Base-by-base conservation (phyloP, 495 filamentous ascomycete species). In the Aspergillus bertholletiae region DNA sequence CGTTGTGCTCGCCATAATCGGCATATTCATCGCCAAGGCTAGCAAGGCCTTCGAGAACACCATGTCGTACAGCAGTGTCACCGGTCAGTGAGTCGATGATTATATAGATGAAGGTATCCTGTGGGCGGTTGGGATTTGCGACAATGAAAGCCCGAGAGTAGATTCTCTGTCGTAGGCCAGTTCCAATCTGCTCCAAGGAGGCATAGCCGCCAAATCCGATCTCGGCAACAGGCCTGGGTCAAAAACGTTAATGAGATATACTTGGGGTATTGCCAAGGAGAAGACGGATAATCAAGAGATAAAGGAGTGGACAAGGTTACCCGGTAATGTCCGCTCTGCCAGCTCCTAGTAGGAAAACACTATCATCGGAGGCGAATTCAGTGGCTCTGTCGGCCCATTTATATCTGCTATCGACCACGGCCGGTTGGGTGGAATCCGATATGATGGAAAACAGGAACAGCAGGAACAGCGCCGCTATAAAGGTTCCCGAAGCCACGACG, bases 321-420 rank as follows among this genome's bases (percentile, higher is more conserved):
- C 93, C 94, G 24, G 94, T 98, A 60, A 98, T 90, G 74, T 98
- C 94, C 18, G 86, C 91, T 66, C 96, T 96, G 15, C 94, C 94
- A 2, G 92, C 89, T 2, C 94, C 94, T n/a, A 98, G 65, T 7
- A 95, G 70, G 58, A 96, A 96, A 44, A 83, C 74, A 24, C 78
- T 69, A 53, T 75, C 58, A 44, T 73, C 67, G 4, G 55, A 23
- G 11, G 54, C 45, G 17, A 56, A 55, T 5, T 66, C 48, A n/a
- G 49, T 62, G 9, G 61, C 57, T 35, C 68, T 53, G 39, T 58
- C 53, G 35, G 50, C 44, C 56, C 58, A 60, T 48, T 46, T 39
- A 13, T 48, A 37, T 17, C 40, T 43, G 5, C 30, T 46, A 21
- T 53, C 28, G 20, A 60, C 41, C 2, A 9, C 23, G 18, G 49